Percentiles rank a stretch among this genome's conserved stretches.
These are phyloP conservation scores for Phaffia australis DNA, from an alignment of 768 basidiomycete genomes.

Conservation along the genomic window DNA sequence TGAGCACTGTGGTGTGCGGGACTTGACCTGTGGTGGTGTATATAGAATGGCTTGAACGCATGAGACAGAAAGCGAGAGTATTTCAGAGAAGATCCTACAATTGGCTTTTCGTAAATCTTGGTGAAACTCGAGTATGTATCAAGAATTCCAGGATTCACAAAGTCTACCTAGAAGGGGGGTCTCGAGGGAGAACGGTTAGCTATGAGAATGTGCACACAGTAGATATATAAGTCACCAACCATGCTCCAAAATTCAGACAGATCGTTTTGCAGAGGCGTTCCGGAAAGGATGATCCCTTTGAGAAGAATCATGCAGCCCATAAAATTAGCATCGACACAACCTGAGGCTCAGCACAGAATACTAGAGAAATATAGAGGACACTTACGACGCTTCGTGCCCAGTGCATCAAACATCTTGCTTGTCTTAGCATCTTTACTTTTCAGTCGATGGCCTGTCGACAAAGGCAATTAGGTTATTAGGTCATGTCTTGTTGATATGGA, in stretches of 20 bases:
- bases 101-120: constrained; percentile 70
- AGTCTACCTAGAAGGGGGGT: constrained; percentile 45
- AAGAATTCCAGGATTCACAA: constrained; percentile 84
- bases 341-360: background rate
- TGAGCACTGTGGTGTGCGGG: constrained; percentile 65
- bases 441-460: constrained; percentile 62
- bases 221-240: constrained; percentile 45
- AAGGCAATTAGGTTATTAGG: background rate
- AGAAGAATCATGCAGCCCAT: background rate
- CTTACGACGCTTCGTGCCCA: constrained; percentile 58
- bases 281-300: constrained; percentile 53
- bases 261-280: constrained; percentile 96
- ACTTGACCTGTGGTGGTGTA: constrained; percentile 44
- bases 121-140: constrained; percentile 41
- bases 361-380: background rate
- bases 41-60: too few relatives aligned
- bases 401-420: constrained; percentile 65
- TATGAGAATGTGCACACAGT: background rate
- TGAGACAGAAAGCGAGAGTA: background rate
- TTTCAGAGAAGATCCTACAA: constrained; percentile 35
- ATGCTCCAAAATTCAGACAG: constrained; percentile 90
- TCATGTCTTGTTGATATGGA: background rate
- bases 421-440: constrained; percentile 90
- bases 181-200: background rate
- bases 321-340: background rate